Evolutionary conservation across 148 eudicot species (phyloP).

Genomic region (Hydrangea macrophylla): DNA sequence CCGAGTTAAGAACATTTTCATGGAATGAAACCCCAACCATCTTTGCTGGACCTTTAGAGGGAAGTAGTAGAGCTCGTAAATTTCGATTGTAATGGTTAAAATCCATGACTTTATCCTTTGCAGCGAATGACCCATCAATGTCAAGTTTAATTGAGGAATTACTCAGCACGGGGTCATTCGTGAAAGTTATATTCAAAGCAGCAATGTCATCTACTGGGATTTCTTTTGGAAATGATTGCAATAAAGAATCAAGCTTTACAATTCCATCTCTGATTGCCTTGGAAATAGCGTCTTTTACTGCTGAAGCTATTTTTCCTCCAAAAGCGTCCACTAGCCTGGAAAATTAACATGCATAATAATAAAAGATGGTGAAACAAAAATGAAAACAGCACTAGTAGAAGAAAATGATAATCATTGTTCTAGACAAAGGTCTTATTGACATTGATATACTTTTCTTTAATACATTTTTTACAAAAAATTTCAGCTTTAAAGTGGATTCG

Average conservation of each 20-base stretch:
- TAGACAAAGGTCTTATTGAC: no score
- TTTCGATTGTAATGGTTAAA: slow-evolving; percentile 20
- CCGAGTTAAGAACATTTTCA: slow-evolving; percentile 78
- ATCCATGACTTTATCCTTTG: slow-evolving; percentile 26
- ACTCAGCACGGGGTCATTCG: slow-evolving; percentile 50
- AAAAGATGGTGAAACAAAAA: no score
- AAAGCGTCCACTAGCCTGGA: slow-evolving; percentile 79
- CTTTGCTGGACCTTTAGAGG: slow-evolving; percentile 41
- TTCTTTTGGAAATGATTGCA: slow-evolving; percentile 67
- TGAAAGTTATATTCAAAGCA: slow-evolving; percentile 61
- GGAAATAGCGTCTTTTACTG: slow-evolving; percentile 66
- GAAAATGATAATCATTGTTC: no score
- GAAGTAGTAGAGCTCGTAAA: slow-evolving; percentile 23
- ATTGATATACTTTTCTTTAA: no score
- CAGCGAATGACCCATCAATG: slow-evolving; percentile 59
- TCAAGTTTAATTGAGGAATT: slow-evolving; percentile 46
- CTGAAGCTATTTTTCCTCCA: slow-evolving; percentile 52
- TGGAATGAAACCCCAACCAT: slow-evolving; percentile 76
- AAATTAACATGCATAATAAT: no score
- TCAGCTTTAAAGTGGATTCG: no score
- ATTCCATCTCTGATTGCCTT: slow-evolving; percentile 55
- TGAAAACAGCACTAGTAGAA: no score
- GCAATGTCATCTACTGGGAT: slow-evolving; percentile 56
- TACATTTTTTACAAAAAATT: no score
- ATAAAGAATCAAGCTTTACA: slow-evolving; percentile 43